Base-by-base conservation (phyloP, 306 rosid species). In the Mucuna pruriens region DNA sequence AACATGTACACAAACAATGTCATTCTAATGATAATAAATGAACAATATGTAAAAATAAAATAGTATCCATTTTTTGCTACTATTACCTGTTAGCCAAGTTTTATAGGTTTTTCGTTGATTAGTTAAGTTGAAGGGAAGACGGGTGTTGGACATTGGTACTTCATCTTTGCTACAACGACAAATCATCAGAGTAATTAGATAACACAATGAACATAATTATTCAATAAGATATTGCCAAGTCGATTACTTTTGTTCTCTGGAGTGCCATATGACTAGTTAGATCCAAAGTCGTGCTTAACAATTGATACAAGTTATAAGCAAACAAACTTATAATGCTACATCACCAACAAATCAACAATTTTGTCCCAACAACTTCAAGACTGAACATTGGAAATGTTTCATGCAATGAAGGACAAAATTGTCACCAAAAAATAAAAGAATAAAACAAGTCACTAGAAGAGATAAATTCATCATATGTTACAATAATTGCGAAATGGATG, bases 1-100 rank as follows among this genome's bases (percentile, higher is more conserved):
- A 58, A 45, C 20, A 83, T 45, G 29, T 71, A 48, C 26, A 80
- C 46, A 40, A 80, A 71, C 68, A 77, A 67, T 61, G 84, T 42
- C 79, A 78, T 69, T 76, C 61, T 54, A 31, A 46, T 15, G 19
- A 61, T 15, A 52, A 48, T 23, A 12, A 68, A 73, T 36, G 25
- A 71, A 31, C 33, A 19, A 58, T 83, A 83, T 86, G 44, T 82
- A 88, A 89, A 88, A 44, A 63, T 8, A 44, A 71, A n/a, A 62
- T 58, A 46, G 38, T 58, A 19, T 38, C 13, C 9, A 15, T 25
- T 71, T 62, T 83, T 7, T 61, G 60, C 58, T 67, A 55, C 71
- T 29, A 67, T 36, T 51, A 81, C 74, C 48, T 20, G 1, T 22
- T 13, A 42, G 58, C 45, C 44, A 36, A 36, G 29, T 67, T 78